Conservation (phyloP, 2,329 filamentous ascomycete species). For the Lomentospora prolificans region DNA sequence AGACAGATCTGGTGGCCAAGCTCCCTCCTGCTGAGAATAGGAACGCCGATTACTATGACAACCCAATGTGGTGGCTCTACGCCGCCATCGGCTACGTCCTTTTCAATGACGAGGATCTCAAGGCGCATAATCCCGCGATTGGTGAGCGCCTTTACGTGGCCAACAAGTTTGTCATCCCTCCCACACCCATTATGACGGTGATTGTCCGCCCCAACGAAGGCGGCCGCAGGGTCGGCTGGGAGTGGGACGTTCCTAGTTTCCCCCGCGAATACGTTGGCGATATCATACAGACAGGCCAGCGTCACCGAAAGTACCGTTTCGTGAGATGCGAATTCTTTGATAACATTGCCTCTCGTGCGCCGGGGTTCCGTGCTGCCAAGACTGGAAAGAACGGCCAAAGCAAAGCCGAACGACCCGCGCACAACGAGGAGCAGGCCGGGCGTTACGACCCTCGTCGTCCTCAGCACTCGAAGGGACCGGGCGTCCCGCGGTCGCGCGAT, state of each 20-base stretch:
- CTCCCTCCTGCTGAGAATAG: not conserved
- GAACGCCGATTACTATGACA: not conserved
- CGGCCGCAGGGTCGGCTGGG: not conserved
- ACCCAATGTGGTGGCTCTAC: slow-evolving; percentile 29
- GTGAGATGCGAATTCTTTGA: slow-evolving; percentile 6
- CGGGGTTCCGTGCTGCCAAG: not conserved
- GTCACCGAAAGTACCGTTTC: not conserved
- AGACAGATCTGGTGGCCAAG: not conserved
- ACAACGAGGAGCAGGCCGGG: too few relatives aligned
- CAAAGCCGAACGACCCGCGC: too few relatives aligned
- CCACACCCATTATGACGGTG: slow-evolving; percentile 3
- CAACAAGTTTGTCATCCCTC: not conserved
- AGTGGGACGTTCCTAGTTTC: not conserved
- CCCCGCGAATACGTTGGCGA: not conserved
- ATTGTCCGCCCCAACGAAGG: not conserved
- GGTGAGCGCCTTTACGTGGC: not conserved
- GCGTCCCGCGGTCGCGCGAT: too few relatives aligned
- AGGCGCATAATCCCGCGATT: not conserved
- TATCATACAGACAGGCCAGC: not conserved
- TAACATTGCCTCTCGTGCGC: slow-evolving; percentile 7
- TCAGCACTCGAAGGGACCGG: too few relatives aligned
- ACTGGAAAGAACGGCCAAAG: not conserved
- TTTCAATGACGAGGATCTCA: slow-evolving; percentile 23
- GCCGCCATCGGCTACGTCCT: slow-evolving; percentile 27
- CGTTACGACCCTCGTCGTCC: too few relatives aligned